Evolutionary conservation across 2,329 filamentous ascomycete genomes (phyloP).

Genomic region (Aspergillus novoparasiticus): DNA sequence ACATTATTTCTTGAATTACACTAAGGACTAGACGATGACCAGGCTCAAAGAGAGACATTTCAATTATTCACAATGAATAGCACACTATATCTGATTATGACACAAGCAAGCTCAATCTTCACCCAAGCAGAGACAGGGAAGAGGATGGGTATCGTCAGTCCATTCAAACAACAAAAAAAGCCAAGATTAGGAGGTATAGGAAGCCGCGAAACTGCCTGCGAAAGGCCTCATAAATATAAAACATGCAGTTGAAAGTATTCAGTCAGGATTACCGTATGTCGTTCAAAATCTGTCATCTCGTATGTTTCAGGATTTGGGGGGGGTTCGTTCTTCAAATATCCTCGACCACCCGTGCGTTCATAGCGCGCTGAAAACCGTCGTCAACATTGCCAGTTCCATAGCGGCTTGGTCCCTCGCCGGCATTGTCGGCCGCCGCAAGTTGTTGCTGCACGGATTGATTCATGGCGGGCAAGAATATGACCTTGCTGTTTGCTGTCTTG

Average conservation of each 20-base stretch:
- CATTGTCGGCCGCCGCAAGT: slow-evolving; percentile 52
- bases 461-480: slow-evolving; percentile 75
- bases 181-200: slow-evolving; percentile 3
- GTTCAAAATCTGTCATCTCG: slow-evolving; percentile 10
- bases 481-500: slow-evolving; percentile 85
- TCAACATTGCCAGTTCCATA: slow-evolving; percentile 50
- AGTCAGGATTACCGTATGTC: slow-evolving; percentile 22
- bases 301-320: background rate
- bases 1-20: background rate
- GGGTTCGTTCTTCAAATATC: slow-evolving; percentile 65
- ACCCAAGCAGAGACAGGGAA: slow-evolving; percentile 19
- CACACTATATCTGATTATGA: background rate
- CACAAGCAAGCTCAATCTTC: background rate
- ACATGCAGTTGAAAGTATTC: background rate
- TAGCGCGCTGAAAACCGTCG: slow-evolving; percentile 74
- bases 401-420: slow-evolving; percentile 59
- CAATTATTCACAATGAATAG: background rate
- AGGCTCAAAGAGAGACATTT: background rate
- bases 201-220: background rate
- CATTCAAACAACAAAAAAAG: slow-evolving; percentile 22
- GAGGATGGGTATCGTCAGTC: slow-evolving; percentile 38
- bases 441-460: slow-evolving; percentile 61
- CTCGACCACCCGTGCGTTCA: slow-evolving; percentile 81
- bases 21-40: background rate
- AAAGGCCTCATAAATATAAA: background rate